These are phyloP conservation scores for Closterium sp. DNA, from an alignment of 139 green algal species.

Conservation along the genomic window DNA sequence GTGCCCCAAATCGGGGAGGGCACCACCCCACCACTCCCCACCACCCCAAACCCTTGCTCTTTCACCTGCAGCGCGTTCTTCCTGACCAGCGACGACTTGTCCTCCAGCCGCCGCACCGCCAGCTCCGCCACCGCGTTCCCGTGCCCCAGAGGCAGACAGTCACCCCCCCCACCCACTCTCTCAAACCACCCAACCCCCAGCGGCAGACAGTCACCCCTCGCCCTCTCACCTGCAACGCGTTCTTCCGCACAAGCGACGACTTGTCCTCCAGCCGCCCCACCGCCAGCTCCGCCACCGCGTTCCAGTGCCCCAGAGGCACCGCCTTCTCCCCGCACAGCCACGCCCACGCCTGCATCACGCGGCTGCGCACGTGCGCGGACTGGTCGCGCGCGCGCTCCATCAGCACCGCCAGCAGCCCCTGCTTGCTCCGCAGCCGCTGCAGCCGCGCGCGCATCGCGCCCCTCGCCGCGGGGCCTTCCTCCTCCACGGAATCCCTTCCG, in stretches of 20 bases:
- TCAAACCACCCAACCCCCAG: too few relatives aligned
- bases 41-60: too few relatives aligned
- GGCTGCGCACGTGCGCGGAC: slow-evolving; percentile 65
- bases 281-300: slow-evolving; percentile 66
- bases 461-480: neutral
- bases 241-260: slow-evolving; percentile 71
- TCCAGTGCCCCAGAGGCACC: slow-evolving; percentile 70
- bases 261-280: slow-evolving; percentile 80
- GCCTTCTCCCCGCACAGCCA: slow-evolving; percentile 65
- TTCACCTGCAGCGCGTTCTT: too few relatives aligned
- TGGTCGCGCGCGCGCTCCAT: slow-evolving; percentile 66
- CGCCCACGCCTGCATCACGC: slow-evolving; percentile 72
- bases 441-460: neutral
- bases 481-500: slow-evolving; percentile 5
- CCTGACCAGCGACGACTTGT: too few relatives aligned
- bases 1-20: too few relatives aligned
- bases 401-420: slow-evolving; percentile 74
- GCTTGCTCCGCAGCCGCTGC: slow-evolving; percentile 67
- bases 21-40: too few relatives aligned
- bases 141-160: too few relatives aligned
- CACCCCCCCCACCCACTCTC: too few relatives aligned
- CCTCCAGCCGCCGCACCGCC: too few relatives aligned
- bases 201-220: too few relatives aligned
- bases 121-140: too few relatives aligned
- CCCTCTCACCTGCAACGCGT: slow-evolving; percentile 74